phyloP scores from a whole-genome alignment of 2,329 filamentous ascomycete species.

The Colletotrichum phormii region DNA sequence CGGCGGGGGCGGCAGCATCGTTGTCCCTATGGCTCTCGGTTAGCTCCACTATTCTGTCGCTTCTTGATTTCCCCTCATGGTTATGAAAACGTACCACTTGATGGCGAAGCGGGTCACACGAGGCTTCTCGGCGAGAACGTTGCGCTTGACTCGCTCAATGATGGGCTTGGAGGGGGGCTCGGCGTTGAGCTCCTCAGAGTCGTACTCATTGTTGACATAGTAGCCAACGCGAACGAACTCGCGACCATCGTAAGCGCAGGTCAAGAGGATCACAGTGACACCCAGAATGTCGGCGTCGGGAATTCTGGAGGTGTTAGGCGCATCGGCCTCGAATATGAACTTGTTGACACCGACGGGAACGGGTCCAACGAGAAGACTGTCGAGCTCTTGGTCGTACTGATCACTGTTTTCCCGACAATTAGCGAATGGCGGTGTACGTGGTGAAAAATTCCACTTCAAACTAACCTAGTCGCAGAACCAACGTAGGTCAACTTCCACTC shows the following conservation, averaged over 20 bases:
- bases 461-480: constrained; percentile 95
- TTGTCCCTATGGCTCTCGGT: constrained; percentile 77
- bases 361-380: constrained; percentile 95
- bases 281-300: constrained; percentile 95
- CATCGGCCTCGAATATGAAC: constrained; percentile 96
- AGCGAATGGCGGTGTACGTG: constrained; percentile 32
- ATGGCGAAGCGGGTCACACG: constrained; percentile 97
- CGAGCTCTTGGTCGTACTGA: constrained; percentile 98
- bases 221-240: constrained; percentile 99
- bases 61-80: not conserved
- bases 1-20: constrained; percentile 94
- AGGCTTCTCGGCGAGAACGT: constrained; percentile 96
- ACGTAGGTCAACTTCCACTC: constrained; percentile 99
- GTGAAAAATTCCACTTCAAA: constrained; percentile 44
- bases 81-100: constrained; percentile 80
- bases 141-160: constrained; percentile 91
- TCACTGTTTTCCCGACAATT: constrained; percentile 67
- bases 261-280: constrained; percentile 96
- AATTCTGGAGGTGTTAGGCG: constrained; percentile 90
- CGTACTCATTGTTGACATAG: constrained; percentile 99
- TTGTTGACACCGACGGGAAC: constrained; percentile 98
- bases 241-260: constrained; percentile 94
- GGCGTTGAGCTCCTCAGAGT: constrained; percentile 86
- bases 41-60: constrained; percentile 5
- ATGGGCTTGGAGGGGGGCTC: constrained; percentile 93